Base-by-base conservation (phyloP, 73 alveolate genomes). In the Symbiodinium natans region DNA sequence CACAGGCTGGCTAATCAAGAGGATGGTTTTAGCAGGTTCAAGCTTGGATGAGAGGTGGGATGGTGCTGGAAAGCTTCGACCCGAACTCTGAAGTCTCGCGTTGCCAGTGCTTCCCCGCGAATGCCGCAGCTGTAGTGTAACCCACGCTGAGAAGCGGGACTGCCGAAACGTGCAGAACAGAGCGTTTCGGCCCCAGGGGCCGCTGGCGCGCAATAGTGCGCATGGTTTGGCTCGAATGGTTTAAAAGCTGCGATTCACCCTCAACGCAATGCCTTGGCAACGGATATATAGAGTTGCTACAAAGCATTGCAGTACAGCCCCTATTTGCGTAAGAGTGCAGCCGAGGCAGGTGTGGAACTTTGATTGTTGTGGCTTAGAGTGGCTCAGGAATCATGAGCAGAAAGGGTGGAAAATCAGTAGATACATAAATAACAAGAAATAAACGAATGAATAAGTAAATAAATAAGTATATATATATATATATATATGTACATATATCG, bases 31-130 rank as follows among this genome's bases (percentile, higher is more conserved):
- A 10, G 23, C 8, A 10, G 63, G 23, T 48, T 48, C 17, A 17
- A 17, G 63, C 63, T 17, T 17, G 23, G 63, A 10, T 48, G 23
- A 8, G n/a, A 90, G 97, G 97, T 90, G 97, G 97, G 97, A 90
- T 34, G 21, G 80, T 41, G 97, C 97, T 34, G 52, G 41, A 77
- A 90, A 90, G 97, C 97, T 71, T n/a, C 97, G 97, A 29, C 97
- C 97, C 11, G 97, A 90, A 82, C 97, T 71, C 29, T 90, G 77
- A 89, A 63, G 80, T 23, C 9, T 27, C 80, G 80, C 80, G 80
- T 9, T 23, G 33, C 36, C 80, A 23, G 27, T 25, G 36, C 33
- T 29, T 63, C 80, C 80, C n/a, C 71, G 23, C 71, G 71, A 21
- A n/a, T 52, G 6, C 25, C 71, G 15, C n/a, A 29, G n/a, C 31